Conservation (phyloP, 1,284 basidiomycete genomes). For the Fomitopsis betulina region DNA sequence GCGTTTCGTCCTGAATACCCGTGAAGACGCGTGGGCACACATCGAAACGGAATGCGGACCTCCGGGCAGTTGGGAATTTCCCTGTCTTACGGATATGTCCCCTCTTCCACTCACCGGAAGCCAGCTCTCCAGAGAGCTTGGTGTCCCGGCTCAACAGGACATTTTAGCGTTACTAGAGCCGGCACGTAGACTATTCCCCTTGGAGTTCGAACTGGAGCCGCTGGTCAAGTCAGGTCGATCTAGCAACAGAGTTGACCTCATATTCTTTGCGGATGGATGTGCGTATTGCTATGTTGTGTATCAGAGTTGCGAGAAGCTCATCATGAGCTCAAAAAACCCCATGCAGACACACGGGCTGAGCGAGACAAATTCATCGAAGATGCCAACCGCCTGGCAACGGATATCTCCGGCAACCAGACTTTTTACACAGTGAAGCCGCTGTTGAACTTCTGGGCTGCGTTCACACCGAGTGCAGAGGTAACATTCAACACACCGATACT, state of each 20-base stretch:
- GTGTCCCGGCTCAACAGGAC: neutral
- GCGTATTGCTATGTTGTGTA: slow-evolving; percentile 25
- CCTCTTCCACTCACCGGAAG: neutral
- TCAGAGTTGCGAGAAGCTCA: neutral
- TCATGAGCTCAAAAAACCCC: neutral
- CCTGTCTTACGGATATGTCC: neutral
- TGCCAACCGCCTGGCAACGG: slow-evolving; percentile 59
- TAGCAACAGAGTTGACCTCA: slow-evolving; percentile 66
- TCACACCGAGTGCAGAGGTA: slow-evolving; percentile 69
- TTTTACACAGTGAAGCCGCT: slow-evolving; percentile 74
- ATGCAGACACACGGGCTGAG: slow-evolving; percentile 57
- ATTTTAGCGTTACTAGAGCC: neutral
- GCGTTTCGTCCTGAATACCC: slow-evolving; percentile 15
- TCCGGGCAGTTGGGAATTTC: slow-evolving; percentile 14
- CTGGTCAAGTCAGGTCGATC: slow-evolving; percentile 60
- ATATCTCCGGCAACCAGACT: slow-evolving; percentile 71
- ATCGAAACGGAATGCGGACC: slow-evolving; percentile 15
- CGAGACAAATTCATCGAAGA: slow-evolving; percentile 66
- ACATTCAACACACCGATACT: slow-evolving; percentile 4
- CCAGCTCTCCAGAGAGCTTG: neutral
- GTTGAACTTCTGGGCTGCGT: slow-evolving; percentile 82
- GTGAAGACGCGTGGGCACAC: slow-evolving; percentile 14
- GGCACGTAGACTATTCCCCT: slow-evolving; percentile 15
- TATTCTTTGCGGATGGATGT: slow-evolving; percentile 86
- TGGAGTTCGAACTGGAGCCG: slow-evolving; percentile 51